Percentiles rank a stretch among this genome's conserved stretches.
Evolutionary conservation across 2,329 filamentous ascomycete species (phyloP).

Genomic region (Curvularia sp.): DNA sequence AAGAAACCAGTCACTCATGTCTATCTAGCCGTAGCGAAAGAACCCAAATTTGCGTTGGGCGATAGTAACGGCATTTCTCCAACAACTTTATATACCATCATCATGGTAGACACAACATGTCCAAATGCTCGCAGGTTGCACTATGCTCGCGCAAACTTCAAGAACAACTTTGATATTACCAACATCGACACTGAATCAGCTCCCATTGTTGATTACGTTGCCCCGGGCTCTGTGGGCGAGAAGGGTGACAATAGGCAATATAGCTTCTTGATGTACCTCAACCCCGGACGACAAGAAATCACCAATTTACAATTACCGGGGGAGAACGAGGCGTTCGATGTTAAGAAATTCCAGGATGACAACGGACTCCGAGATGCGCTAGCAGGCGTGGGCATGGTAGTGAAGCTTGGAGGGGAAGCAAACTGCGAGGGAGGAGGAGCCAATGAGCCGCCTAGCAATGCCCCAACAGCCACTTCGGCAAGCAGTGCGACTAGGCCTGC

Average conservation of each 20-base stretch:
- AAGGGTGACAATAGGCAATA: conserved; percentile 43
- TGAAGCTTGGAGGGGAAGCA: conserved; percentile 40
- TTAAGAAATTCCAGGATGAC: conserved; percentile 38
- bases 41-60: conserved; percentile 45
- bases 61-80: conserved; percentile 43
- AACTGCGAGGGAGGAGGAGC: conserved; percentile 23
- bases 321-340: conserved; percentile 37
- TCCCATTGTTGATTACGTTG: conserved; percentile 37
- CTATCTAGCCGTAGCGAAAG: conserved; percentile 31
- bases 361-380: conserved; percentile 38
- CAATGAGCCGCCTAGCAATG: conserved; percentile 13
- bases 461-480: conserved; percentile 11
- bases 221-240: conserved; percentile 42
- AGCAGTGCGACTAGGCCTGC: conserved; percentile 4
- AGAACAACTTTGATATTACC: conserved; percentile 34
- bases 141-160: conserved; percentile 44
- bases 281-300: conserved; percentile 34
- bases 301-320: conserved; percentile 33
- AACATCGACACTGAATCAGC: conserved; percentile 32
- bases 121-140: conserved; percentile 38
- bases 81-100: conserved; percentile 36
- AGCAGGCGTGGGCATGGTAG: conserved; percentile 45
- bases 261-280: conserved; percentile 43
- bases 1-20: conserved; percentile 13
- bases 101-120: conserved; percentile 46